phyloP scores from a whole-genome alignment of 257 asterid species.

The Avicennia marina region DNA sequence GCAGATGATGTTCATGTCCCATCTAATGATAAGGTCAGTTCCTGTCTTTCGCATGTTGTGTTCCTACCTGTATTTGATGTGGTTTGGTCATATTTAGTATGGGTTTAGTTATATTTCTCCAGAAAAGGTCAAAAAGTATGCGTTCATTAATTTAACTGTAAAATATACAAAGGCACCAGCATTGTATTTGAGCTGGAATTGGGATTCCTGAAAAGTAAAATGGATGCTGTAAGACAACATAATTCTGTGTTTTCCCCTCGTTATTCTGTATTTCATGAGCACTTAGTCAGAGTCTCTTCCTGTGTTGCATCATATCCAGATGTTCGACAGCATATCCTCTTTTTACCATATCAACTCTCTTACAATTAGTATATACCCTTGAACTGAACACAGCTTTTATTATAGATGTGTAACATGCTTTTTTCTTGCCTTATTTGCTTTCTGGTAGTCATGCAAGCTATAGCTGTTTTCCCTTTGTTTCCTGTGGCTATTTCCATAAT shows the following conservation, averaged over 20 bases:
- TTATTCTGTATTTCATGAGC: not conserved
- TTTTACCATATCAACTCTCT: not conserved
- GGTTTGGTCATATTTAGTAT: no score
- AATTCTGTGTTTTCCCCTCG: not conserved
- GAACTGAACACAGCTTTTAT: not conserved
- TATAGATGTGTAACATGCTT: not conserved
- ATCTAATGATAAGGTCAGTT: constrained; percentile 44
- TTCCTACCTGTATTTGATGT: constrained; percentile 1
- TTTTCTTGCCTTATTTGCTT: not conserved
- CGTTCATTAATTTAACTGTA: no score
- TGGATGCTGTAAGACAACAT: not conserved
- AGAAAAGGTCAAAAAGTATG: no score
- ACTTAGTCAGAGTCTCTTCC: constrained; percentile 5
- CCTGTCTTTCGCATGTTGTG: constrained; percentile 3
- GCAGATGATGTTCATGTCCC: constrained; percentile 25
- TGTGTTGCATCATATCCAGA: not conserved
- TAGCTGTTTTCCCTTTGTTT: not conserved
- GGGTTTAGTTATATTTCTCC: no score
- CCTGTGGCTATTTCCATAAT: constrained; percentile 19
- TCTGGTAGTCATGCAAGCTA: not conserved
- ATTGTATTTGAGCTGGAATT: constrained; percentile 2
- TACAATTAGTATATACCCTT: not conserved
- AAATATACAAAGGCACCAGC: no score
- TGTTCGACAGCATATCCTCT: not conserved
- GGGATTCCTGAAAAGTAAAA: not conserved